Percentiles rank a stretch among this genome's conserved stretches.
Conservation (phyloP, 2,329 filamentous ascomycete species). For the Xylariaceae sp. region DNA sequence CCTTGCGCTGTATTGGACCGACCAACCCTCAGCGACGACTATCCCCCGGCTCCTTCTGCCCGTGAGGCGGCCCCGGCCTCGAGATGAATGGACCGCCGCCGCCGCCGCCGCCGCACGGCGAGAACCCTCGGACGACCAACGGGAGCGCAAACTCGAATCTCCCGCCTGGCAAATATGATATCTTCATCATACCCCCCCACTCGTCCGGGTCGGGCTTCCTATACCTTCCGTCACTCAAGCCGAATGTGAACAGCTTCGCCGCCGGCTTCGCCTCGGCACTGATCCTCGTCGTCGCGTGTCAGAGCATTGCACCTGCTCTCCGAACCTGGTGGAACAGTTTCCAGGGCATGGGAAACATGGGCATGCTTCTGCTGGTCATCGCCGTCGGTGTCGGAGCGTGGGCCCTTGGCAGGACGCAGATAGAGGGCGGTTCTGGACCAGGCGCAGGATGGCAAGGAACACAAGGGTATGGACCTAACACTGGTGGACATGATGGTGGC, state of each 20-base stretch:
- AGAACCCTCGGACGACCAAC: slow-evolving; percentile 60
- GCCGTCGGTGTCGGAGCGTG: slow-evolving; percentile 72
- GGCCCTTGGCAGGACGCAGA: slow-evolving; percentile 62
- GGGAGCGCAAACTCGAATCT: slow-evolving; percentile 52
- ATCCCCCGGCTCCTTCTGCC: neutral
- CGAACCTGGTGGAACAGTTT: slow-evolving; percentile 66
- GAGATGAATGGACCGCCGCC: slow-evolving; percentile 60
- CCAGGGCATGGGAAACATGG: slow-evolving; percentile 63
- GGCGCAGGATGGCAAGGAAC: slow-evolving; percentile 12
- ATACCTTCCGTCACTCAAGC: slow-evolving; percentile 83
- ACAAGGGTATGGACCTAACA: slow-evolving; percentile 17
- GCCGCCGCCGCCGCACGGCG: slow-evolving; percentile 79
- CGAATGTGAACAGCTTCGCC: slow-evolving; percentile 83
- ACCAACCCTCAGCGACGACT: slow-evolving; percentile 2
- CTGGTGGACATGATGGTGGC: slow-evolving; percentile 14
- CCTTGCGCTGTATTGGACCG: slow-evolving; percentile 7
- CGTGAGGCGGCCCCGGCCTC: slow-evolving; percentile 12
- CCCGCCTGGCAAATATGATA: slow-evolving; percentile 88
- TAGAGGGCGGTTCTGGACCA: slow-evolving; percentile 31
- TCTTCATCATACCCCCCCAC: slow-evolving; percentile 92
- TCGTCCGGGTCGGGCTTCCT: slow-evolving; percentile 83
- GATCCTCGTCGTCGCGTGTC: slow-evolving; percentile 63
- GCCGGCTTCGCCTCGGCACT: slow-evolving; percentile 77
- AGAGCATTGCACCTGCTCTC: slow-evolving; percentile 65
- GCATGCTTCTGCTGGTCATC: slow-evolving; percentile 63